Evolutionary conservation across 768 basidiomycete genomes (phyloP), one percentile per base, ranked within the genome.

Genomic region (Xerocomellus intermedius): DNA sequence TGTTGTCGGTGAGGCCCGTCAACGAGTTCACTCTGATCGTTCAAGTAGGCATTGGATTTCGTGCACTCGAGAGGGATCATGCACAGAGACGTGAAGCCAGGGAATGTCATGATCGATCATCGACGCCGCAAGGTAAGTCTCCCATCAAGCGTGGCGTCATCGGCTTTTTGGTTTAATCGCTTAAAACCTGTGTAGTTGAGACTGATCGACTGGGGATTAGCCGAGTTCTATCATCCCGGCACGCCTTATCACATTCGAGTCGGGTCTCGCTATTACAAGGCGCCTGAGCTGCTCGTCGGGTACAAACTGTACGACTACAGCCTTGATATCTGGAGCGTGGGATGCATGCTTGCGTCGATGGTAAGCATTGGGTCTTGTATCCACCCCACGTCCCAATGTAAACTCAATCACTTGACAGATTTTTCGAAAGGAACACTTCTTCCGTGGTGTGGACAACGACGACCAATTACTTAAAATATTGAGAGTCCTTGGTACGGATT

Each of bases 341-440:
- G 86, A 17, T 87, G 86, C 69, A 88, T 87, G 82, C 81, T 86
- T 55, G 87, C 85, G 4, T 80, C 82, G 32, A 87, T 88, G 85
- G 86, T 86, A 50, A 57, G 81, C 65, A 26, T 26, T 17, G n/a
- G n/a, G 7, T 36, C 21, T 46, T 2, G 32, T 22, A 5, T 26
- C 16, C 22, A 5, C 12, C n/a, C 39, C 33, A 41, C 12, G 17
- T 10, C 9, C 4, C 41, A 17, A 13, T 12, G 43, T 48, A 30
- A 43, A 43, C 24, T 36, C n/a, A 30, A 22, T 24, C 45, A 32
- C 28, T 51, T 38, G 32, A 54, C 45, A 87, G 86, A 83, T 88
- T 55, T 87, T 88, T 73, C 78, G 83, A 49, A 84, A 81, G 64
- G 87, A 89, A 61, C 86, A 86, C 59, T 86, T 88, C 69, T 89